Percentiles rank a stretch among this genome's conserved stretches.
Conservation (phyloP, 108 stramenopile genomes). For the Cyclotella sp. region DNA sequence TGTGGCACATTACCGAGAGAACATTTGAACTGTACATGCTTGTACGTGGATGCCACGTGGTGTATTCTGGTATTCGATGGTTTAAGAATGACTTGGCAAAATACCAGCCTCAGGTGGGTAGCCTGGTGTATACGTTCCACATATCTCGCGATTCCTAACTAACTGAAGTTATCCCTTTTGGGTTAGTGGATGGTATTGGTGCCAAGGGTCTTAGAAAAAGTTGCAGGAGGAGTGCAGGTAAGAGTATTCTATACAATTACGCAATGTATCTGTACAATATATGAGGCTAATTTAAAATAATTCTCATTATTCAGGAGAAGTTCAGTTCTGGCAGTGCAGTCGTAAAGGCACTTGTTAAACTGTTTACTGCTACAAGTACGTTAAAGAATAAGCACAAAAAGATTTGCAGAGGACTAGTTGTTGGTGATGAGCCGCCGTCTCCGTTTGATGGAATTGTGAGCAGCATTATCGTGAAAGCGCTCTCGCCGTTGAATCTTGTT, state of each 20-base stretch:
- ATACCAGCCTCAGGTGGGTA: constrained; percentile 65
- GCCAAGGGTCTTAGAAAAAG: constrained; percentile 92
- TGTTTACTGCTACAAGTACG: constrained; percentile 71
- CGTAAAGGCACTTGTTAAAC: constrained; percentile 73
- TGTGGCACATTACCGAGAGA: constrained; percentile 93
- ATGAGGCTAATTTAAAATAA: too few relatives aligned
- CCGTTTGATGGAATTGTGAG: constrained; percentile 56
- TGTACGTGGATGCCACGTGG: constrained; percentile 82
- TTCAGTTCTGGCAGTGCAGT: constrained; percentile 78
- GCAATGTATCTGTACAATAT: too few relatives aligned
- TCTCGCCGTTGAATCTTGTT: constrained; percentile 79
- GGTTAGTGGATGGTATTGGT: constrained; percentile 92
- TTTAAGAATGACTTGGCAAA: constrained; percentile 94
- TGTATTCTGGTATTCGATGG: constrained; percentile 89
- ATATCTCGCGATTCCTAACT: background rate
- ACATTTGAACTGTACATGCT: constrained; percentile 91
- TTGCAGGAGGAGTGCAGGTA: constrained; percentile 82
- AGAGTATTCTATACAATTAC: too few relatives aligned
- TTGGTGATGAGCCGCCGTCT: constrained; percentile 66
- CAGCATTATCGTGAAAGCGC: constrained; percentile 53
- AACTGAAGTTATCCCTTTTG: background rate
- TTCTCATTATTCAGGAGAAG: constrained; percentile 52
- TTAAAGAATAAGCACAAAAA: constrained; percentile 66
- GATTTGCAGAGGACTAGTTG: constrained; percentile 75
- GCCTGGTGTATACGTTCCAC: background rate